These are phyloP conservation scores for Petrea volubilis DNA, from an alignment of 257 asterid genomes.

Conservation along the genomic window DNA sequence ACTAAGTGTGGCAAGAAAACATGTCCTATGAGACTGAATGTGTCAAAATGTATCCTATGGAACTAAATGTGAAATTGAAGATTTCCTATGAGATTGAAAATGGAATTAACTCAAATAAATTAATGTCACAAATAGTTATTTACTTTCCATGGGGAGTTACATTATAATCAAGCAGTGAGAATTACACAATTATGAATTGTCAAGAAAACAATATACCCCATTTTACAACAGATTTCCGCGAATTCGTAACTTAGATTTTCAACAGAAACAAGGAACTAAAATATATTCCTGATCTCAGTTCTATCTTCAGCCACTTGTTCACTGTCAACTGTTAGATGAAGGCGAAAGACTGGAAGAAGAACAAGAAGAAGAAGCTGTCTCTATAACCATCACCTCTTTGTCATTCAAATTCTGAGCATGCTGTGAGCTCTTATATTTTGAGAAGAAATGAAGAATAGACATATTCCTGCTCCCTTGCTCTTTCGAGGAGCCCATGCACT, in stretches of 20 bases:
- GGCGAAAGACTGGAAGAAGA: conserved; percentile 21
- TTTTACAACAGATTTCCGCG: background rate
- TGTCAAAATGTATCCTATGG: too few relatives aligned
- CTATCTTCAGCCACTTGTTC: conserved; percentile 1
- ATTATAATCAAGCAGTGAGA: background rate
- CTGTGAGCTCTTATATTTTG: conserved; percentile 46
- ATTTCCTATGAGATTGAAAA: too few relatives aligned
- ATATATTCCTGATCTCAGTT: background rate
- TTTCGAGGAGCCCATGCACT: conserved; percentile 23
- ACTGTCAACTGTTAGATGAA: conserved; percentile 24
- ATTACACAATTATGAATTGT: background rate
- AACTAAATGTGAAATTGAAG: too few relatives aligned
- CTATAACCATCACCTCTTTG: conserved; percentile 28
- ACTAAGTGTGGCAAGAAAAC: too few relatives aligned
- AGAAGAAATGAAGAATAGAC: conserved; percentile 63
- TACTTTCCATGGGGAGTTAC: too few relatives aligned
- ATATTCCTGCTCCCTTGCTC: conserved; percentile 32
- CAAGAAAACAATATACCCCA: conserved; percentile 6
- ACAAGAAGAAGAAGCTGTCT: conserved; percentile 31
- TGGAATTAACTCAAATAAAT: too few relatives aligned
- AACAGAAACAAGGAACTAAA: background rate
- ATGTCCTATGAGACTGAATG: too few relatives aligned
- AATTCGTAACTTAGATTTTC: background rate
- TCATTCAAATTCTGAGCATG: conserved; percentile 23
- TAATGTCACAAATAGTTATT: too few relatives aligned